Evolutionary conservation across 2,329 filamentous ascomycete genomes (phyloP).

Genomic region (Dryadomyces quercus-mongolicae): DNA sequence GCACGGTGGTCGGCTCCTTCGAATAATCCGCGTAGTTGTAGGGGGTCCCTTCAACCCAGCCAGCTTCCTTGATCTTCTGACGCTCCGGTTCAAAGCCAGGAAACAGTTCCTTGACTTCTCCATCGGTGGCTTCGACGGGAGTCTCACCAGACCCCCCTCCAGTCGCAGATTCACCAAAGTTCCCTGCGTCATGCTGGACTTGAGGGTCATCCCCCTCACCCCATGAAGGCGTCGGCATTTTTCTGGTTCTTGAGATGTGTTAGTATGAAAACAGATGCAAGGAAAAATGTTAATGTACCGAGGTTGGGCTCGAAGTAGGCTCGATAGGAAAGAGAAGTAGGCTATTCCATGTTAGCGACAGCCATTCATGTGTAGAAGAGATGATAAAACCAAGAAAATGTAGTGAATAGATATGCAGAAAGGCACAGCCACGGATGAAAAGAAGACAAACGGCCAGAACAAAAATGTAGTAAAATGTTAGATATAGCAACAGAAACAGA

Average conservation of each 20-base stretch:
- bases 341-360: background rate
- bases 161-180: too few species aligned
- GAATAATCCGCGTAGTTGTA: slow-evolving; percentile 34
- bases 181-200: background rate
- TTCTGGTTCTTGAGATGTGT: background rate
- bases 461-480: too few species aligned
- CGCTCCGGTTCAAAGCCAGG: slow-evolving; percentile 12
- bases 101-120: slow-evolving; percentile 10
- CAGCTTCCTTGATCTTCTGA: slow-evolving; percentile 15
- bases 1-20: slow-evolving; percentile 8
- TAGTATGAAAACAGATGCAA: background rate
- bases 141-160: too few species aligned
- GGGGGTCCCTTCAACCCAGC: slow-evolving; percentile 33
- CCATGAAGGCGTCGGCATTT: slow-evolving; percentile 2
- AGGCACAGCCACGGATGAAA: too few species aligned
- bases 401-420: too few species aligned
- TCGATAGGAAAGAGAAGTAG: background rate
- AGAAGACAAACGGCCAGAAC: too few species aligned
- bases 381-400: too few species aligned
- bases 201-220: background rate
- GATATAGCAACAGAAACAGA: too few species aligned
- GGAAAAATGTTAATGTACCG: too few species aligned
- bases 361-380: too few species aligned
- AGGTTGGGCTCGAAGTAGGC: too few species aligned
- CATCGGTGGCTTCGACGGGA: too few species aligned